Conservation (phyloP, 805 yeast species). For the Lachancea kluyveri region DNA sequence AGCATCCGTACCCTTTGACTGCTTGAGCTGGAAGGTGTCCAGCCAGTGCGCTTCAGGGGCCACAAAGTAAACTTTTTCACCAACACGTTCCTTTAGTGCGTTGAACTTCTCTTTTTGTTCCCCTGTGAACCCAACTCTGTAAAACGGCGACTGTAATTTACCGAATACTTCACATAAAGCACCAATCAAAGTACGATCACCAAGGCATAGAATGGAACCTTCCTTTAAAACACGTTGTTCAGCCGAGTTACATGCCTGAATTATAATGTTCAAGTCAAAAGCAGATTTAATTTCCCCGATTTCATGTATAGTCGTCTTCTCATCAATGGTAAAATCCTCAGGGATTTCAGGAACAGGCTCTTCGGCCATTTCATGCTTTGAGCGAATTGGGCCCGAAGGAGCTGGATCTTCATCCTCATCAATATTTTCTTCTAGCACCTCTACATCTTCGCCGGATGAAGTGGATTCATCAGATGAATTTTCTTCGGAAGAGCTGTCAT, state of each 20-base stretch:
- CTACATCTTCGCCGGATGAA: slow-evolving; percentile 11
- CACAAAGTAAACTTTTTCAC: slow-evolving; percentile 62
- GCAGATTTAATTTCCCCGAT: slow-evolving; percentile 65
- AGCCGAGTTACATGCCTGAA: slow-evolving; percentile 71
- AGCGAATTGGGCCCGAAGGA: slow-evolving; percentile 58
- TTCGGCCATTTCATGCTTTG: slow-evolving; percentile 70
- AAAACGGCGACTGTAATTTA: slow-evolving; percentile 71
- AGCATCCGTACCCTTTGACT: slow-evolving; percentile 85
- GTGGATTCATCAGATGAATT: slow-evolving; percentile 12
- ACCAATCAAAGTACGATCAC: slow-evolving; percentile 65
- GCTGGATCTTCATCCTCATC: slow-evolving; percentile 42
- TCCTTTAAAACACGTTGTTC: slow-evolving; percentile 81
- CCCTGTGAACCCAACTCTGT: slow-evolving; percentile 48
- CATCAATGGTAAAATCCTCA: slow-evolving; percentile 51
- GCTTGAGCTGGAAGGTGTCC: slow-evolving; percentile 64
- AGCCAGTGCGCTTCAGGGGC: slow-evolving; percentile 76
- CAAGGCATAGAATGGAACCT: slow-evolving; percentile 71
- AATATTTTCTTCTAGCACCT: slow-evolving; percentile 19
- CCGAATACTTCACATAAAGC: slow-evolving; percentile 87
- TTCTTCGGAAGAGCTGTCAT: neutral
- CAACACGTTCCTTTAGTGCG: slow-evolving; percentile 42
- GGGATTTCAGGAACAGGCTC: slow-evolving; percentile 68
- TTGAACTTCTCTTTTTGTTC: slow-evolving; percentile 39
- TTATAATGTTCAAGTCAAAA: slow-evolving; percentile 65
- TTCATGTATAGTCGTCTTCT: slow-evolving; percentile 58